Base-by-base conservation (phyloP, 208 protist species). In the Leishmania guyanensis region DNA sequence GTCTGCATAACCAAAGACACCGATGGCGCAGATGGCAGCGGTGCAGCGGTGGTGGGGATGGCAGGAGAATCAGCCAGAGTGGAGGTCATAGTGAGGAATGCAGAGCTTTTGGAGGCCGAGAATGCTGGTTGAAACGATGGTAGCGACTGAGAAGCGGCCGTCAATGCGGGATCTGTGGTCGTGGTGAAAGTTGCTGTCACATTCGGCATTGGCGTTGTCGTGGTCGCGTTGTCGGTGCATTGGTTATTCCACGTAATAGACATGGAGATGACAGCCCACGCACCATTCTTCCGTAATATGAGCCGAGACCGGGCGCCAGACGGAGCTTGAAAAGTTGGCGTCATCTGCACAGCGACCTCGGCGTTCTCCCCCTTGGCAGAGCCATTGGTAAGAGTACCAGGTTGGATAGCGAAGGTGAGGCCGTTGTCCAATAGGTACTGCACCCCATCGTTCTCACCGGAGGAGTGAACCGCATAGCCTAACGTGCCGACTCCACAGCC, bases 301-400 rank as follows among this genome's bases (percentile, higher is more conserved):
- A 94, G 79, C 36, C 85, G 84, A n/a, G 81, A 88, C 53, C 66
- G 75, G 22, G 36, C 73, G 36, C 26, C 58, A 17, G 81, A 5
- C 4, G 85, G 86, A 2, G 71, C 22, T 1, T 50, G n/a, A 60
- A 91, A 88, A 8, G 36, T 39, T 17, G 74, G 48, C 10, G 89
- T 85, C 54, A 70, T 74, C 88, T 87, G 92, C 39, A 68, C 75
- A 65, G 89, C 75, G 9, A 80, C 46, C 51, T 78, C 82, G 3
- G 86, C 89, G 76, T 89, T 85, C 17, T 89, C 81, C 86, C 86
- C 88, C 65, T 85, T 78, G 2, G 82, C 48, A 4, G 75, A 39
- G 43, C 85, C 87, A 17, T 82, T 73, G 20, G 75, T 78, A 4
- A 89, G 82, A 43, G 83, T 85, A 53, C 81, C 91, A 22, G 81